phyloP scores from a whole-genome alignment of 305 asterid species.

The Solanum hybrid region DNA sequence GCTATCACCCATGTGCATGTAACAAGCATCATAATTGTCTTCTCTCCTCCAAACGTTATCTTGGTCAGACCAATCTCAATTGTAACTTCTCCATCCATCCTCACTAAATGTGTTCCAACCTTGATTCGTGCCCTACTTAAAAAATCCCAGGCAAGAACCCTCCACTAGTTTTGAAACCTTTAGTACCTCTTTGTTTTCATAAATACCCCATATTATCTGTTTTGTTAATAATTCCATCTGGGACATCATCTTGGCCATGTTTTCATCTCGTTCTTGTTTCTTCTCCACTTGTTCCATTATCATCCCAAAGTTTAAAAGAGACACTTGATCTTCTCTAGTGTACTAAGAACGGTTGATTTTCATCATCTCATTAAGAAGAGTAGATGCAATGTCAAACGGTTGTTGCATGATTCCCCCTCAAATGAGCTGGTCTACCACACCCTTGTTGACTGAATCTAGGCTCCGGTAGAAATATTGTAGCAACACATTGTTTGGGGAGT shows the following conservation, averaged over 20 bases:
- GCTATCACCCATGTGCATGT: not conserved
- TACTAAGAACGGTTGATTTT: not conserved
- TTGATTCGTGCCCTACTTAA: not conserved
- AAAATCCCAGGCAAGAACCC: not conserved
- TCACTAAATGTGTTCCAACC: not conserved
- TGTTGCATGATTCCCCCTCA: not conserved
- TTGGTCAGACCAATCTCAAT: not conserved
- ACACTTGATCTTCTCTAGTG: not conserved
- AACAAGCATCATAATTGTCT: not conserved
- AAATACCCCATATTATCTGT: not conserved
- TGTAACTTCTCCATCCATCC: not conserved
- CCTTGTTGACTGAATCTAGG: not conserved
- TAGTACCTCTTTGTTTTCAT: not conserved
- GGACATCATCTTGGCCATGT: not conserved
- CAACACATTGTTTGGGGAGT: not conserved
- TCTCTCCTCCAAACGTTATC: not conserved
- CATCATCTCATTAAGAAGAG: not conserved
- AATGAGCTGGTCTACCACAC: not conserved
- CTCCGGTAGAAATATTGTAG: too few species aligned
- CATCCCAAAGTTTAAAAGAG: not conserved
- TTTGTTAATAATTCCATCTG: not conserved
- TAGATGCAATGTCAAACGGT: not conserved
- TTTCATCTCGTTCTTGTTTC: not conserved
- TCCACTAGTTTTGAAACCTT: not conserved
- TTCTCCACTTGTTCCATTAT: not conserved